A percentile compares a stretch with the other conserved stretches of the same genome.
Evolutionary conservation across 352 stramenopile genomes (phyloP).

Genomic region (Pythium graminicola): DNA sequence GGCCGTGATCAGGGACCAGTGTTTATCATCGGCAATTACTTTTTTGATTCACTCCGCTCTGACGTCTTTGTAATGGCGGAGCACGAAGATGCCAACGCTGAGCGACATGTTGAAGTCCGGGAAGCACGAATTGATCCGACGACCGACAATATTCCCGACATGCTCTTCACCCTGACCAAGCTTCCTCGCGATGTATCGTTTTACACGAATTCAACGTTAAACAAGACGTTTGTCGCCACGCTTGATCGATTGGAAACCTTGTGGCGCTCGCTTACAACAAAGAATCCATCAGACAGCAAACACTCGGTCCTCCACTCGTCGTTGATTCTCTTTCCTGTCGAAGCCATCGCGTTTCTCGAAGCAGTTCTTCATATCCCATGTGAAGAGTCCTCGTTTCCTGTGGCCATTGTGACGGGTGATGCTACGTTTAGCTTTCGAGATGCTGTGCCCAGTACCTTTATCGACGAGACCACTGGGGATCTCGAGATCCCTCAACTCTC

Average conservation of each 20-base stretch:
- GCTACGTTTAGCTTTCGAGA: slow-evolving; percentile 60
- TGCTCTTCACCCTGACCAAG: slow-evolving; percentile 38
- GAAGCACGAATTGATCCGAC: slow-evolving; percentile 36
- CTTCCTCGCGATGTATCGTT: slow-evolving; percentile 17
- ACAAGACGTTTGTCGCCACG: slow-evolving; percentile 27
- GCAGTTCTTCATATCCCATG: slow-evolving; percentile 15
- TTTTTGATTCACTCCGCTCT: slow-evolving; percentile 65
- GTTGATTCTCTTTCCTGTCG: slow-evolving; percentile 61
- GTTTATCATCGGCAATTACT: slow-evolving; percentile 81
- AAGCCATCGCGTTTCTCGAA: slow-evolving; percentile 53
- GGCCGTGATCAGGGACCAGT: slow-evolving; percentile 47
- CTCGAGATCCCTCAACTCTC: slow-evolving; percentile 69
- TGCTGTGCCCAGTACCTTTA: slow-evolving; percentile 47
- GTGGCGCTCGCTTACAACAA: too few relatives aligned
- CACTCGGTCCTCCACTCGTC: slow-evolving; percentile 23
- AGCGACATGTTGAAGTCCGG: slow-evolving; percentile 28
- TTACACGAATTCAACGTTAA: slow-evolving; percentile 37
- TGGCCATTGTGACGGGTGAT: slow-evolving; percentile 38
- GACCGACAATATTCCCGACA: slow-evolving; percentile 41
- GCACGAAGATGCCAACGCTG: not conserved
- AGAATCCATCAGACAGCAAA: slow-evolving; percentile 8
- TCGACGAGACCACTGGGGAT: slow-evolving; percentile 24
- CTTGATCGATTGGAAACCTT: slow-evolving; percentile 11
- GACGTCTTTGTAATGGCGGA: slow-evolving; percentile 53
- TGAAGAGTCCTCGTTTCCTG: not conserved